phyloP scores from a whole-genome alignment of 768 basidiomycete genomes.

The Lyophyllum decastes region DNA sequence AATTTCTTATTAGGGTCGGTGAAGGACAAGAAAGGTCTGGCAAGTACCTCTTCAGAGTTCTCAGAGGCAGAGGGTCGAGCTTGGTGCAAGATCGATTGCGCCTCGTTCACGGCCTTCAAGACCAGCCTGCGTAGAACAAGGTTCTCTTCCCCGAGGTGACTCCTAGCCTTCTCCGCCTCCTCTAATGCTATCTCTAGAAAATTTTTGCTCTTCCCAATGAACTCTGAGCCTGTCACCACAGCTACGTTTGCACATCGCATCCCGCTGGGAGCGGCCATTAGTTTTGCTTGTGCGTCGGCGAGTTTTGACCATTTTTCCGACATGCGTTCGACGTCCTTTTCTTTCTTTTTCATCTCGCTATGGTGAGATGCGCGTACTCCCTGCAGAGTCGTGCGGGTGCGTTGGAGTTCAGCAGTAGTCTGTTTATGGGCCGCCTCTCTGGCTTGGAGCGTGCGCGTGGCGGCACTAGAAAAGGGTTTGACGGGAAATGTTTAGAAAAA shows the following conservation, averaged over 20 bases:
- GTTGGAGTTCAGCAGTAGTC: conserved; percentile 68
- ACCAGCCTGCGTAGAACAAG: conserved; percentile 58
- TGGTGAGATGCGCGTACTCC: conserved; percentile 68
- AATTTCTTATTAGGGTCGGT: conserved; percentile 2
- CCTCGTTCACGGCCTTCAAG: conserved; percentile 63
- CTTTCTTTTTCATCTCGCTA: conserved; percentile 77
- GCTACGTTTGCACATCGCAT: conserved; percentile 54
- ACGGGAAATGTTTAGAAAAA: background rate
- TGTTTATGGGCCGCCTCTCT: conserved; percentile 72
- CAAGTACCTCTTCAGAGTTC: conserved; percentile 48
- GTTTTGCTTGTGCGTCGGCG: conserved; percentile 65
- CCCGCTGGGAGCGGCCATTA: conserved; percentile 50
- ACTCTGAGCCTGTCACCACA: conserved; percentile 44
- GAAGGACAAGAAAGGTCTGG: conserved; percentile 6
- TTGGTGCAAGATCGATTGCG: conserved; percentile 56
- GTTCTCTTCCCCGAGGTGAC: conserved; percentile 66
- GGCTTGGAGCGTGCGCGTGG: conserved; percentile 54
- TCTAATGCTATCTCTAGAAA: conserved; percentile 70
- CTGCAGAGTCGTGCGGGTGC: conserved; percentile 69
- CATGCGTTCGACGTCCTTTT: conserved; percentile 77
- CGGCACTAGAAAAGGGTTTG: conserved; percentile 37
- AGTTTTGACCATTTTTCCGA: conserved; percentile 76
- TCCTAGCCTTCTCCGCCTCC: conserved; percentile 69
- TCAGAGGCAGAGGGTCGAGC: conserved; percentile 40
- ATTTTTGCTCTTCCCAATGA: conserved; percentile 50